phyloP scores from a whole-genome alignment of 352 stramenopile species.

The Phytophthora aleatoria region DNA sequence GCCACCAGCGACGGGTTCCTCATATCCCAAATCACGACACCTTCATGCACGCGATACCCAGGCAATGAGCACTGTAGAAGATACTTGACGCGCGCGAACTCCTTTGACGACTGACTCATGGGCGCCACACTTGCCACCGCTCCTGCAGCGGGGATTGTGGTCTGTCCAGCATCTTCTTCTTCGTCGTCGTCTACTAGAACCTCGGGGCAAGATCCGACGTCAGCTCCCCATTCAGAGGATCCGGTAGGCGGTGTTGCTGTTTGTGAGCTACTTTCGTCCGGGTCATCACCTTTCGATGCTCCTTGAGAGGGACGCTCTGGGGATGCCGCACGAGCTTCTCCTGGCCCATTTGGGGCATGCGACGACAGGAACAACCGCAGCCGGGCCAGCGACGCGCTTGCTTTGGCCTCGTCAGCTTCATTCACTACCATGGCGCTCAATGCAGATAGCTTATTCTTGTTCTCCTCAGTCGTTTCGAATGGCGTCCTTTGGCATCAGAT shows the following conservation, averaged over 20 bases:
- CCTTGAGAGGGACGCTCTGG: slow-evolving; percentile 2
- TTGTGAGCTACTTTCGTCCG: slow-evolving; percentile 6
- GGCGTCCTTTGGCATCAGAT: slow-evolving; percentile 17
- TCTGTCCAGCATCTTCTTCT: slow-evolving; percentile 17
- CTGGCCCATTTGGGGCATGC: slow-evolving; percentile 32
- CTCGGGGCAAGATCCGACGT: slow-evolving; percentile 13
- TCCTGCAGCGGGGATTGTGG: slow-evolving; percentile 38
- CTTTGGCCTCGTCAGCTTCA: slow-evolving; percentile 25
- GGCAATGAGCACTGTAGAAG: slow-evolving; percentile 68
- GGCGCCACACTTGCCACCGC: slow-evolving; percentile 55
- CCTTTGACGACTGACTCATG: slow-evolving; percentile 47
- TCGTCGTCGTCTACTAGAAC: slow-evolving; percentile 24
- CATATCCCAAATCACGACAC: slow-evolving; percentile 77
- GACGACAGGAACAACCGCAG: slow-evolving; percentile 46
- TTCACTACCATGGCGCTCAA: slow-evolving; percentile 21
- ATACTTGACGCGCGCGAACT: slow-evolving; percentile 70
- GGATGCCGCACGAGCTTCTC: slow-evolving; percentile 8
- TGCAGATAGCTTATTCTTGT: slow-evolving; percentile 19
- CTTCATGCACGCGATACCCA: slow-evolving; percentile 56
- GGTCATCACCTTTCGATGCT: not conserved
- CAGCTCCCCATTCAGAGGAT: not conserved
- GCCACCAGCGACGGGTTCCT: slow-evolving; percentile 55
- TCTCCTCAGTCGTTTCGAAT: slow-evolving; percentile 24
- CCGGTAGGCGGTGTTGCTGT: not conserved
- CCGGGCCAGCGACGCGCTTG: slow-evolving; percentile 36